Conservation (phyloP, 2,329 filamentous ascomycete species). For the Hypocrella siamensis region DNA sequence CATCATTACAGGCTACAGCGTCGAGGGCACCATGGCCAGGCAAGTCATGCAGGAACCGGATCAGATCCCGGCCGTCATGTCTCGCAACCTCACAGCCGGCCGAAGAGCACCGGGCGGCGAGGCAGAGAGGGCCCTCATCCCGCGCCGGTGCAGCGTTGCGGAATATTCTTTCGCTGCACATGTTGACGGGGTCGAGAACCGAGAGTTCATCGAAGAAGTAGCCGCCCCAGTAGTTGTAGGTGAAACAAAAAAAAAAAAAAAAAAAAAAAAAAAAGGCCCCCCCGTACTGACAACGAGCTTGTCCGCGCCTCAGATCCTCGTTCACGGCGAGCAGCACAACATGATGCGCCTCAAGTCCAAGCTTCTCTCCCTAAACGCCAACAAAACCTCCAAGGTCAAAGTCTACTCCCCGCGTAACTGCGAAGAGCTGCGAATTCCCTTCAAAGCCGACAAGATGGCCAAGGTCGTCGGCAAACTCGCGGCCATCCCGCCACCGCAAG, state of each 20-base stretch:
- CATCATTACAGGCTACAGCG: slow-evolving; percentile 94
- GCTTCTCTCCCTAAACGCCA: slow-evolving; percentile 77
- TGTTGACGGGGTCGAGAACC: slow-evolving; percentile 89
- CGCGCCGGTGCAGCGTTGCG: slow-evolving; percentile 78
- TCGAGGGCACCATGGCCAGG: slow-evolving; percentile 97
- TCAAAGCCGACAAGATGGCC: slow-evolving; percentile 86
- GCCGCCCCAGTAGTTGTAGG: slow-evolving; percentile 80
- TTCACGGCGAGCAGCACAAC: slow-evolving; percentile 93
- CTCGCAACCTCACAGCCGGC: slow-evolving; percentile 47
- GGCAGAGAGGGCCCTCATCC: slow-evolving; percentile 81
- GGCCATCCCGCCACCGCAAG: slow-evolving; percentile 53
- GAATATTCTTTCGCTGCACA: slow-evolving; percentile 95
- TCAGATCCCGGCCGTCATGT: slow-evolving; percentile 89
- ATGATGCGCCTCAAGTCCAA: slow-evolving; percentile 97
- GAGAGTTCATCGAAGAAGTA: slow-evolving; percentile 93
- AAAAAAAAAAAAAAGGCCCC: too few relatives aligned
- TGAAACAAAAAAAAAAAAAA: neutral
- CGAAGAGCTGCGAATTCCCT: slow-evolving; percentile 87
- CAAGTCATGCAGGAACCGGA: slow-evolving; percentile 91
- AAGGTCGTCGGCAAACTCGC: slow-evolving; percentile 94
- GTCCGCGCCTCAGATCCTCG: slow-evolving; percentile 83
- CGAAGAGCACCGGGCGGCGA: slow-evolving; percentile 49
- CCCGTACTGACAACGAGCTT: too few relatives aligned
- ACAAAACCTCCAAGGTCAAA: slow-evolving; percentile 69
- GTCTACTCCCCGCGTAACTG: slow-evolving; percentile 91